A percentile compares a stretch with the other conserved stretches of the same genome.
phyloP scores from a whole-genome alignment of 164 flowering plant genomes.

The Umbilicus rupestris region DNA sequence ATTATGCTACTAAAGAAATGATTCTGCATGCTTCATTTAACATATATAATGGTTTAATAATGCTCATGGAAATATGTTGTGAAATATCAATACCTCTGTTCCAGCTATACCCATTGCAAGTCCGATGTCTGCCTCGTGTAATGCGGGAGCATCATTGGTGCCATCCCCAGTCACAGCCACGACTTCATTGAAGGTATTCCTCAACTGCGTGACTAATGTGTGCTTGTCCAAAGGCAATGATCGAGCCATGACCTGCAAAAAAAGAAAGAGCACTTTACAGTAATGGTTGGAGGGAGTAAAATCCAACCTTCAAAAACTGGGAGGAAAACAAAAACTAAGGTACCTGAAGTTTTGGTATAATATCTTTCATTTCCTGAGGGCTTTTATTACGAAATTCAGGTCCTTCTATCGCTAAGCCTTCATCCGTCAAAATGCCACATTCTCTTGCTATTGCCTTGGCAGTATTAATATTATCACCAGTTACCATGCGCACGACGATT shows the following conservation, averaged over 20 bases:
- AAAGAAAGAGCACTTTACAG: neutral
- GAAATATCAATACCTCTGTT: constrained; percentile 61
- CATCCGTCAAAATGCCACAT: constrained; percentile 57
- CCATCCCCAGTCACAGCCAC: constrained; percentile 69
- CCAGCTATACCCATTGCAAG: constrained; percentile 70
- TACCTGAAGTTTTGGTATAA: constrained; percentile 53
- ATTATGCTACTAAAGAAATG: too few relatives aligned
- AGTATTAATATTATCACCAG: constrained; percentile 56
- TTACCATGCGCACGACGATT: constrained; percentile 57
- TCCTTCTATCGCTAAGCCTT: constrained; percentile 61
- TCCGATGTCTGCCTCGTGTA: constrained; percentile 59
- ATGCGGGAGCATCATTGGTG: constrained; percentile 61
- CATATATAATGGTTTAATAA: neutral
- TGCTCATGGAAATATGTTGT: too few relatives aligned
- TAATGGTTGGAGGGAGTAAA: neutral
- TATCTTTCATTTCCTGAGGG: constrained; percentile 31
- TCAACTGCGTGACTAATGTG: constrained; percentile 32
- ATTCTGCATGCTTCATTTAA: neutral
- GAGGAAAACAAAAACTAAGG: neutral
- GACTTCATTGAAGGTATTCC: constrained; percentile 33
- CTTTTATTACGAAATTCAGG: constrained; percentile 32
- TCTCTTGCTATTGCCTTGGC: constrained; percentile 56
- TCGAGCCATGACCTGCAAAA: constrained; percentile 55
- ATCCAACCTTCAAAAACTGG: neutral
- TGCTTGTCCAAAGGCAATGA: constrained; percentile 54